Conservation (phyloP, 768 basidiomycete species). For the Hemileccinum rubropunctum region DNA sequence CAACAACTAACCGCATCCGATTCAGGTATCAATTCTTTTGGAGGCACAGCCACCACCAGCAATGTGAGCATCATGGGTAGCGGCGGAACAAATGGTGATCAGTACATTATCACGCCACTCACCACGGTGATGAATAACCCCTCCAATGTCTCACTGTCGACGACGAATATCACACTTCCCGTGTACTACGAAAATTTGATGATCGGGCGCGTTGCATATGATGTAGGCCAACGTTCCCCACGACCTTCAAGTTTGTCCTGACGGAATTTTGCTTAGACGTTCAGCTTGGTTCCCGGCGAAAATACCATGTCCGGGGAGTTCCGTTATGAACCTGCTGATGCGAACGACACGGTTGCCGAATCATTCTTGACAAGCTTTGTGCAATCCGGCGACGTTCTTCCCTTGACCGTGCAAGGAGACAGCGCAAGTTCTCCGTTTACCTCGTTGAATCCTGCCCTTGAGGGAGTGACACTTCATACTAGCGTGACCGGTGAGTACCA, state of each 20-base stretch:
- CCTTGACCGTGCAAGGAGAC: constrained; percentile 61
- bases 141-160: constrained; percentile 62
- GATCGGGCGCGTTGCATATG: constrained; percentile 59
- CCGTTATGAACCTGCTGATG: constrained; percentile 61
- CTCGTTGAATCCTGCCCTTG: constrained; percentile 54
- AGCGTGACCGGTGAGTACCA: constrained; percentile 42
- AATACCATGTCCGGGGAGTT: constrained; percentile 58
- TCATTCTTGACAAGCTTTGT: constrained; percentile 60
- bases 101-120: constrained; percentile 59
- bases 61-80: constrained; percentile 64
- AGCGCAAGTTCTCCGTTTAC: constrained; percentile 55
- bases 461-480: constrained; percentile 49
- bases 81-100: constrained; percentile 56
- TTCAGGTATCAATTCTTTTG: constrained; percentile 60
- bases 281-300: constrained; percentile 56
- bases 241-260: neutral
- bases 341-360: constrained; percentile 65
- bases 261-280: constrained; percentile 36
- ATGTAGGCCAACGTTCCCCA: constrained; percentile 37
- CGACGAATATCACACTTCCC: constrained; percentile 54
- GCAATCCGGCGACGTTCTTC: constrained; percentile 45
- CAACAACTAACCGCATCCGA: neutral
- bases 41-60: constrained; percentile 46
- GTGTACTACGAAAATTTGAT: constrained; percentile 53
- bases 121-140: constrained; percentile 61